phyloP scores from a whole-genome alignment of 768 basidiomycete genomes.

The Agaricus sinodeliciosus region DNA sequence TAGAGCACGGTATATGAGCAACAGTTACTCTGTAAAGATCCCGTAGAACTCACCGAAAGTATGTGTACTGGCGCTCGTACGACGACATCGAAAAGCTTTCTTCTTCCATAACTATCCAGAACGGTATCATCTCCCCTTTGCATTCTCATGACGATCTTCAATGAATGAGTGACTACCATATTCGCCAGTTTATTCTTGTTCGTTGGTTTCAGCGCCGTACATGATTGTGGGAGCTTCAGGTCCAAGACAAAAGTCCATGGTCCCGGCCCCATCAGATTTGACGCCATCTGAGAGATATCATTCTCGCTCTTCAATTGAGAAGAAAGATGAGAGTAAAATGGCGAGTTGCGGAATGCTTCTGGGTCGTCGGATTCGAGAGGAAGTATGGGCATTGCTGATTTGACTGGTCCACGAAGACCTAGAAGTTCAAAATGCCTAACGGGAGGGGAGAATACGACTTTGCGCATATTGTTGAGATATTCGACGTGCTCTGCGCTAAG shows the following conservation, averaged over 20 bases:
- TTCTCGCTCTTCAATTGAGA: constrained; percentile 32
- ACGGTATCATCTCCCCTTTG: constrained; percentile 70
- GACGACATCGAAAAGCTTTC: constrained; percentile 82
- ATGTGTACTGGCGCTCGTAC: constrained; percentile 83
- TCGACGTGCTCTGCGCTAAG: constrained; percentile 62
- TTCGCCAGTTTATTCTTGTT: constrained; percentile 75
- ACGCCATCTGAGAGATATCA: constrained; percentile 50
- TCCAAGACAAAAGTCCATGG: constrained; percentile 80
- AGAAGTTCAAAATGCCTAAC: constrained; percentile 56
- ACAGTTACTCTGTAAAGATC: neutral
- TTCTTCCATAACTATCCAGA: constrained; percentile 63
- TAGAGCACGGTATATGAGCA: neutral
- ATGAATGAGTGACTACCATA: constrained; percentile 64
- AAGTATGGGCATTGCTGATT: constrained; percentile 55
- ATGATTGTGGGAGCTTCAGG: constrained; percentile 63
- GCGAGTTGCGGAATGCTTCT: constrained; percentile 58
- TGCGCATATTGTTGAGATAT: constrained; percentile 66
- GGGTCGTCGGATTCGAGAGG: constrained; percentile 71
- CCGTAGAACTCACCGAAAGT: constrained; percentile 58
- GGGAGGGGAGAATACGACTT: constrained; percentile 65
- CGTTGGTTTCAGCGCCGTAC: constrained; percentile 61
- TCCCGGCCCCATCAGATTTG: constrained; percentile 66
- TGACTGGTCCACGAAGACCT: constrained; percentile 49
- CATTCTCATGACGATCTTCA: constrained; percentile 81
- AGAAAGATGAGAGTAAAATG: constrained; percentile 41